Base-by-base conservation (phyloP, 2,329 filamentous ascomycete genomes). In the Beauveria brongniartii region DNA sequence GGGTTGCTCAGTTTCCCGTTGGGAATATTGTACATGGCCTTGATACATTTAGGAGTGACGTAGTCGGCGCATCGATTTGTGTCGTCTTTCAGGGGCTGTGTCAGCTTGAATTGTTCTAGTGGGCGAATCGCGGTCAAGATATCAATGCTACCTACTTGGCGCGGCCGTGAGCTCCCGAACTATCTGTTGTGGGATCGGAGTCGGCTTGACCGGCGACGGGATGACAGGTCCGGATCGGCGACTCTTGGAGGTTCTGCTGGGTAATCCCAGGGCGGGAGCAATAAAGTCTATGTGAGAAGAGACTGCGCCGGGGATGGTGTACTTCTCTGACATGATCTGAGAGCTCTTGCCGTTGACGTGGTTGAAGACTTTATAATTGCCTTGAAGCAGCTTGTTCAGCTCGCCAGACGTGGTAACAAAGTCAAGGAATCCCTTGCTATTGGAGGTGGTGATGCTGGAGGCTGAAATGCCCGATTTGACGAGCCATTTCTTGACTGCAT, bases 41-140 rank as follows among this genome's bases (percentile, higher is more conserved):
- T 74, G 44, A 83, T 72, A 65, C 83, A 86, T 46, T 77, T 76
- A 0, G 81, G 80, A 1, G 81, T 84, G 65, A 85, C 83, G 67
- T 79, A 77, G 16, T 71, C 70, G 64, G 81, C 77, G 66, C 83
- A 86, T n/a, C 28, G 8, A n/a, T 16, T 22, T 1, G 47, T 12
- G 47, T 10, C 54, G 41, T 9, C 41, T 18, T 30, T 34, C 16
- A 10, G 2, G 4, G 34, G 6, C 8, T 30, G 41, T 6, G 16
- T 34, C 22, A 22, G 16, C n/a, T 8, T 24, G 22, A 22, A n/a
- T 3, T n/a, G 4, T 34, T 34, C 30, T 1, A 14, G 0, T 0
- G 9, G 30, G 5, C 30, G 1, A 14, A 14, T 34, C 5, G 30
- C 12, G 4, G 30, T 43, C 41, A 43, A 43, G 1, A 1, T 20